Base-by-base conservation (phyloP, 2,329 filamentous ascomycete genomes). In the Diaporthe amygdali region DNA sequence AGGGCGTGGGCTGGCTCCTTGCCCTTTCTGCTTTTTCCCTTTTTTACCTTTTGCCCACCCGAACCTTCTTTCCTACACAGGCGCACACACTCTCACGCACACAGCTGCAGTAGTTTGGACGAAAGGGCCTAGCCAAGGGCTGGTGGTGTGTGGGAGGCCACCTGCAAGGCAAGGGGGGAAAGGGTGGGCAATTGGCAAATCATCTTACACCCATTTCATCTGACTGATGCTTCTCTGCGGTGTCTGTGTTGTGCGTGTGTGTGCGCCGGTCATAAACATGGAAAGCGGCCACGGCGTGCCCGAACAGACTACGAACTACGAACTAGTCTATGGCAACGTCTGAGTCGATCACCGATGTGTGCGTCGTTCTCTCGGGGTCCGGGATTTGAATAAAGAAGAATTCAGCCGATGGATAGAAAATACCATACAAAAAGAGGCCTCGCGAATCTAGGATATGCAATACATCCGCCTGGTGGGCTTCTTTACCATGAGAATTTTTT, bases 161-260 rank as follows among this genome's bases (percentile, higher is more conserved):
- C 44, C 59, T 64, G 41, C 47, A 49, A 34, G 59, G 30, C 59
- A 37, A 49, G 44, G 44, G 44, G 5, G 59, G 20, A n/a, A n/a
- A n/a, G n/a, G n/a, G 12, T 25, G 20, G 14, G 1, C 22, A 66
- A 68, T 68, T 51, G 69, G 52, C 69, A 66, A 71, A 71, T 71
- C 70, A 71, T 69, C 64, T 69, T 69, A 68, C 70, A 71, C 55
- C 70, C 44, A 69, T 67, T 61, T 27, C 44, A 5, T 47, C 27
- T 64, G 59, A 64, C 59, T 37, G 30, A 64, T 64, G 44, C 15
- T 20, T 30, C 20, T 22, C 30, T 51, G 46, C 41, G 67, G 22
- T 41, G 37, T 34, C 12, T n/a, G 37, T n/a, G 39, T 49, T 27
- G 25, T 22, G 30, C n/a, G 25, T 22, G 30, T 49, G 44, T 20